A percentile compares a stretch with the other conserved stretches of the same genome.
Evolutionary conservation across 257 asterid species (phyloP).

Genomic region (Anisodus tanguticus): DNA sequence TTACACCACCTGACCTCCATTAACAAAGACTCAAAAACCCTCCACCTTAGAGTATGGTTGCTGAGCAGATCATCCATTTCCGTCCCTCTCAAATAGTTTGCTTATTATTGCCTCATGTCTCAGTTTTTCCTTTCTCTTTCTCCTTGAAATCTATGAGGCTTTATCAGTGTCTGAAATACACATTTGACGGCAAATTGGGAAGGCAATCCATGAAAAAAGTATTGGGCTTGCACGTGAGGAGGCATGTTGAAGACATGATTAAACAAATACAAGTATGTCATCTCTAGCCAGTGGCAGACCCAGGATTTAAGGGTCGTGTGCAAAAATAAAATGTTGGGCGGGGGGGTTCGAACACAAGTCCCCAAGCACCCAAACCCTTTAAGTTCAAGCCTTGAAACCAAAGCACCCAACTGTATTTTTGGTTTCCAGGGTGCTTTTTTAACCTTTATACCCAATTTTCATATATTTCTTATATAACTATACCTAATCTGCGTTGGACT

Average conservation of each 20-base stretch:
- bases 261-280: background rate
- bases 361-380: no score
- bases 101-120: background rate
- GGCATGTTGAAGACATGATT: background rate
- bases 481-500: no score
- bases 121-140: background rate
- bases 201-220: background rate
- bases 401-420: no score
- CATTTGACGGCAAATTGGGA: background rate
- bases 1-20: background rate
- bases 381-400: no score
- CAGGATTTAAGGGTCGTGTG: no score
- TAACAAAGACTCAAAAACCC: background rate
- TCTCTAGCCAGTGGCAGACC: background rate
- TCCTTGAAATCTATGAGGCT: background rate
- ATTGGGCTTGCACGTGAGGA: background rate
- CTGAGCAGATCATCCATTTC: conserved; percentile 18
- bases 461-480: no score
- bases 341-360: no score
- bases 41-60: background rate
- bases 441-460: no score
- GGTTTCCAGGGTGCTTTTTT: no score
- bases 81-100: background rate
- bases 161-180: conserved; percentile 18
- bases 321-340: no score